Evolutionary conservation across 148 eudicot genomes (phyloP).

Genomic region (Rhododendron ferrugineum): DNA sequence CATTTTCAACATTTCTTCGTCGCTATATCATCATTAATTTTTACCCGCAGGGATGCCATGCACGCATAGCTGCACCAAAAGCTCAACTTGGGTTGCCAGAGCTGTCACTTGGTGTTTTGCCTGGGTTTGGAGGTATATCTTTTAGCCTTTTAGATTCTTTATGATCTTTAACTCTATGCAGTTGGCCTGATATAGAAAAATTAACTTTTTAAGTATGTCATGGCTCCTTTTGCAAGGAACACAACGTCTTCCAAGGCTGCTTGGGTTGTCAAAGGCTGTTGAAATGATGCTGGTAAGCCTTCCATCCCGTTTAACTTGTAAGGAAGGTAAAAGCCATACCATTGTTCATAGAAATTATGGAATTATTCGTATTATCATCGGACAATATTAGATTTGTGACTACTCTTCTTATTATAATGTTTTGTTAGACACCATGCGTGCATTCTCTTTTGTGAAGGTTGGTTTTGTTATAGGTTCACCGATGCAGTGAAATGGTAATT

Average conservation of each 20-base stretch:
- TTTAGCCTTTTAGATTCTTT: not conserved
- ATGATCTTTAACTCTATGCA: not conserved
- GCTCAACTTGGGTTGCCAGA: slow-evolving; percentile 92
- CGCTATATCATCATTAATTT: slow-evolving; percentile 8
- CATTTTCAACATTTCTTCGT: not conserved
- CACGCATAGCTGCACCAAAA: slow-evolving; percentile 74
- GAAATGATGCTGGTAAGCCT: slow-evolving; percentile 80
- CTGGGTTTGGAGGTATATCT: slow-evolving; percentile 75
- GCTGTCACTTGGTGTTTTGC: slow-evolving; percentile 82
- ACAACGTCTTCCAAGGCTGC: slow-evolving; percentile 92
- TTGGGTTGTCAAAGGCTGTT: slow-evolving; percentile 70
- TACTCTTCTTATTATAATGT: not conserved
- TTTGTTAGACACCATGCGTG: not conserved
- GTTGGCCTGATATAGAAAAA: not conserved
- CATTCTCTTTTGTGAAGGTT: not conserved
- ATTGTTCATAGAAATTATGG: not conserved
- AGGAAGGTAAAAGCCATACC: not conserved
- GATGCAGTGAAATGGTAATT: not conserved
- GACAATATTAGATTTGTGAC: not conserved
- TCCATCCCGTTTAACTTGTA: slow-evolving; percentile 6
- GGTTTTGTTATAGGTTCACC: not conserved
- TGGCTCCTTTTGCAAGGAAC: slow-evolving; percentile 46
- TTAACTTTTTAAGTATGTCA: not conserved
- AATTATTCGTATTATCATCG: not conserved
- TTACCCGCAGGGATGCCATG: slow-evolving; percentile 73